These are phyloP conservation scores for Pisolithus marmoratus DNA, from an alignment of 768 basidiomycete species.

Conservation along the genomic window DNA sequence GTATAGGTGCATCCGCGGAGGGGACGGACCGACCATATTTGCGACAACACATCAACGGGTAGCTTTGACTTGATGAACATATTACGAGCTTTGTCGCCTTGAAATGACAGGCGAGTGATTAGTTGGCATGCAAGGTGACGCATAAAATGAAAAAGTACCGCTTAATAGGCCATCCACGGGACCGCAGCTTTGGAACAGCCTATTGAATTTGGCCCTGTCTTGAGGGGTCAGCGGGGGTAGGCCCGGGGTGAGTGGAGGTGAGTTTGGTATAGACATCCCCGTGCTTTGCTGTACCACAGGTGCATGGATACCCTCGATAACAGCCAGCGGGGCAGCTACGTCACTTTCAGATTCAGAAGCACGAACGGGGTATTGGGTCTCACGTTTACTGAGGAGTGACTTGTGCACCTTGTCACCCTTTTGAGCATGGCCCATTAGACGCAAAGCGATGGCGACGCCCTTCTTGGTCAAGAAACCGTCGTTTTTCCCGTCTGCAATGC, in stretches of 20 bases:
- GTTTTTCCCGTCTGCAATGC: conserved; percentile 86
- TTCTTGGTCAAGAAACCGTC: conserved; percentile 88
- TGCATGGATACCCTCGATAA: conserved; percentile 60
- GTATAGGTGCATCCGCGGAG: background rate
- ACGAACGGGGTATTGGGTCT: conserved; percentile 23
- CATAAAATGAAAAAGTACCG: conserved; percentile 41
- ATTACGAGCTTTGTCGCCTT: conserved; percentile 83
- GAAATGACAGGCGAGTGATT: background rate
- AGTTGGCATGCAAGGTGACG: background rate
- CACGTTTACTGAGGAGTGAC: conserved; percentile 66
- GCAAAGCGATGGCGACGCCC: conserved; percentile 81
- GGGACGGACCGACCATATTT: conserved; percentile 71
- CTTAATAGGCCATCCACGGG: conserved; percentile 73
- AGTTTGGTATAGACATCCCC: conserved; percentile 50
- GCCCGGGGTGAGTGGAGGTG: conserved; percentile 47
- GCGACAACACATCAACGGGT: conserved; percentile 77
- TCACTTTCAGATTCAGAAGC: conserved; percentile 10
- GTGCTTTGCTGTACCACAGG: conserved; percentile 54
- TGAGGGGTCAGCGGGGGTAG: conserved; percentile 69
- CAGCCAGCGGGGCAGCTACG: conserved; percentile 79
- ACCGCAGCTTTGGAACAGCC: conserved; percentile 66
- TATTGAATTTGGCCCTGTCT: conserved; percentile 81
- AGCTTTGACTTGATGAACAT: conserved; percentile 91
- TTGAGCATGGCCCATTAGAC: conserved; percentile 92
- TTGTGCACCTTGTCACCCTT: conserved; percentile 65